Evolutionary conservation across 441 rosid genomes (phyloP), one percentile per base, ranked within the genome.

Genomic region (Gossypium davidsonii): DNA sequence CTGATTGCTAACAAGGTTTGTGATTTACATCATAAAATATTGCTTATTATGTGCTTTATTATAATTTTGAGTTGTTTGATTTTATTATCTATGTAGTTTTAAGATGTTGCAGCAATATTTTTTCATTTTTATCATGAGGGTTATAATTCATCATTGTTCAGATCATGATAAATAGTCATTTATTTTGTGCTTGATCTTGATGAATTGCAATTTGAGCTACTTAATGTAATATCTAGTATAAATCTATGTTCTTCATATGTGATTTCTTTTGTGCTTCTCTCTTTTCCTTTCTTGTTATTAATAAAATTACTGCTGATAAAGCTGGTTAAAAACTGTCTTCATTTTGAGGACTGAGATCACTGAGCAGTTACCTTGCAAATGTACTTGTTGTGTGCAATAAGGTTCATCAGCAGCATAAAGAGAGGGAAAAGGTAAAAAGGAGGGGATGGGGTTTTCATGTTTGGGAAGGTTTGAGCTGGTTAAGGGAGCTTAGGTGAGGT

Each of bases 1-100:
- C 25, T 67, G 11, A 26, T 61, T 42, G 34, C 34, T 11, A 68
- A 64, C 9, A 78, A 80, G 86, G 86, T 83, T 74, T 74, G 79
- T 60, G 17, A 44, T 70, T 60, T 65, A 15, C 49, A 25, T 23
- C 79, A 67, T 79, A 74, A 61, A 73, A 81, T 79, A 55, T 14
- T 66, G 74, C 51, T 25, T 17, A 15, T 78, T 75, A 42, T 69
- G 49, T 11, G 11, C 26, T 14, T 34, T 62, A 39, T 53, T 28
- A 37, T 31, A 46, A 56, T 71, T 71, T 2, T 14, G 48, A 15
- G 7, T 46, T 6, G 68, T 61, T 70, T 52, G 17, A 52, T 34
- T 17, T 69, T 26, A 48, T 67, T 48, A 25, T 23, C 11, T 23
- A 8, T 48, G 8, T 68, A 8, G 15, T 52, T 75, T 26, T 6